phyloP scores from a whole-genome alignment of 805 yeast genomes.

The Teunomyces atbi region DNA sequence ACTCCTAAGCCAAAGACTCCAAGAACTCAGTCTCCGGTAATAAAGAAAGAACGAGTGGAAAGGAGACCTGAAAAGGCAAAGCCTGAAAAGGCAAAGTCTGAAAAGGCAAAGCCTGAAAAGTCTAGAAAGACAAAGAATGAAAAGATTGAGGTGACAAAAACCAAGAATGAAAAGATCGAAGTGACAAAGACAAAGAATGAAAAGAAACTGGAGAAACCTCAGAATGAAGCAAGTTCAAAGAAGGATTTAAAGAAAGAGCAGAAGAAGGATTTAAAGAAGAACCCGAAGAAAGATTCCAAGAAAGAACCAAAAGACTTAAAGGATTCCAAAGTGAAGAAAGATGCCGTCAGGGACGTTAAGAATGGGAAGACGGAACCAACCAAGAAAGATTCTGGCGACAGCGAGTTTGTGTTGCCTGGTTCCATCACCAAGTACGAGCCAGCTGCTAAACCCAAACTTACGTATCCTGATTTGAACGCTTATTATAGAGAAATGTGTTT shows the following conservation, averaged over 20 bases:
- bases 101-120: not conserved
- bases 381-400: not conserved
- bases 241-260: not conserved
- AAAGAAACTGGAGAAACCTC: not conserved
- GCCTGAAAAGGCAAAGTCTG: not conserved
- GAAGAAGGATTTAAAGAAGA: not conserved
- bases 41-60: not conserved
- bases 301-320: not conserved
- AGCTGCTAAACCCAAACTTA: slow-evolving; percentile 35
- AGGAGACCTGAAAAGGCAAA: not conserved
- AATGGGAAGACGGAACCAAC: not conserved
- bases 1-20: slow-evolving; percentile 6
- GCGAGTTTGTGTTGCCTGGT: slow-evolving; percentile 1
- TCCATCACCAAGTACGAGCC: slow-evolving; percentile 6
- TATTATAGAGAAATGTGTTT: slow-evolving; percentile 61
- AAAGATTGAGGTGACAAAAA: not conserved
- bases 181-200: not conserved
- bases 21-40: not conserved
- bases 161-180: not conserved
- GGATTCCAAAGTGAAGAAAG: not conserved
- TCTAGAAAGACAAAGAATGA: not conserved
- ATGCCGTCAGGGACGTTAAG: not conserved
- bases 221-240: not conserved
- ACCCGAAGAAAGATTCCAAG: not conserved
- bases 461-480: slow-evolving; percentile 48